Percentiles rank a stretch among this genome's conserved stretches.
These are phyloP conservation scores for Phaeophleospora eucalypticola DNA, from an alignment of 2,329 filamentous ascomycete species.

Conservation along the genomic window DNA sequence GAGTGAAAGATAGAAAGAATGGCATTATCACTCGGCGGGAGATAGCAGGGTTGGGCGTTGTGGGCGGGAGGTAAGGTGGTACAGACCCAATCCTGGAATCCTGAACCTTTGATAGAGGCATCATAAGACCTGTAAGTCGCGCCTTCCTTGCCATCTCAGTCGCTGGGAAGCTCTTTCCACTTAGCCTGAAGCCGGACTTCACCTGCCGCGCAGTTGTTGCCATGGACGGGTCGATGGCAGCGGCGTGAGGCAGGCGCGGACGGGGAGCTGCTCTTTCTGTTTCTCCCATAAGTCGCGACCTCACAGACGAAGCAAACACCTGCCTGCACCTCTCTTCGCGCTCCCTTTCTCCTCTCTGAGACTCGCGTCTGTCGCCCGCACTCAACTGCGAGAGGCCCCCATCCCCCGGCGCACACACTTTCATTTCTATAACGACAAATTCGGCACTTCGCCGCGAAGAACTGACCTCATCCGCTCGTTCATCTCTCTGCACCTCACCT, in stretches of 20 bases:
- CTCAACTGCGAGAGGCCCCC: background rate
- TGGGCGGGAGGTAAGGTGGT: background rate
- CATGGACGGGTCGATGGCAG: too few relatives aligned
- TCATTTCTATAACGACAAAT: background rate
- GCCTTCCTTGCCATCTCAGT: too few relatives aligned
- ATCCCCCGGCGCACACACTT: too few relatives aligned
- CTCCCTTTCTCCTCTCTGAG: background rate
- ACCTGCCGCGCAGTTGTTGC: background rate
- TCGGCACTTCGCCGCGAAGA: background rate
- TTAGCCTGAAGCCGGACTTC: background rate
- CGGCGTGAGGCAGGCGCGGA: background rate
- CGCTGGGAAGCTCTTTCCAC: background rate
- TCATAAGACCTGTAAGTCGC: too few relatives aligned
- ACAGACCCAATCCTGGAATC: background rate
- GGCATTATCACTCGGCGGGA: too few relatives aligned
- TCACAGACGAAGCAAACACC: background rate
- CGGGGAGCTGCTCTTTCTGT: background rate
- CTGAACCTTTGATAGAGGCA: too few relatives aligned
- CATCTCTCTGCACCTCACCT: background rate
- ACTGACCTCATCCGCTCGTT: too few relatives aligned
- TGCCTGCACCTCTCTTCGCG: background rate
- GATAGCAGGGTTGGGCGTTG: background rate
- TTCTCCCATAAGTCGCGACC: too few relatives aligned
- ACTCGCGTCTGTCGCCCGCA: background rate
- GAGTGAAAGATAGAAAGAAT: too few relatives aligned